A percentile compares a stretch with the other conserved stretches of the same genome.
Conservation (phyloP, 2,329 filamentous ascomycete species). For the Simplicillium sp. region DNA sequence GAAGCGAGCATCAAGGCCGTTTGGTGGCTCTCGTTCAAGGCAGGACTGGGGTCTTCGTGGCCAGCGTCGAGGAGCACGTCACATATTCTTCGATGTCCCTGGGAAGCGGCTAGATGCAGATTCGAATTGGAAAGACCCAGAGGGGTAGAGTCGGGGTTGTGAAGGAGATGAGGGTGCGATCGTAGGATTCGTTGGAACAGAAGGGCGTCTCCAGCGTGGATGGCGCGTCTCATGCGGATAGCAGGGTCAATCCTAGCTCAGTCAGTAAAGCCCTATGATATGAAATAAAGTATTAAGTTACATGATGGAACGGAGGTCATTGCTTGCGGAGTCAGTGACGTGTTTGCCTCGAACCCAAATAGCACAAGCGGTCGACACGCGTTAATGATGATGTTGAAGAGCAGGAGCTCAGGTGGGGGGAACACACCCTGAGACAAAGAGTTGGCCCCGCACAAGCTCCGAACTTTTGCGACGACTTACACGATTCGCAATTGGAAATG, state of each 20-base stretch:
- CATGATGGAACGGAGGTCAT: constrained; percentile 1
- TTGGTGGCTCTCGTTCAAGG: constrained; percentile 69
- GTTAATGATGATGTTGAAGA: background rate
- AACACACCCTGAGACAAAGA: background rate
- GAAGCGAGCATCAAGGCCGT: constrained; percentile 77
- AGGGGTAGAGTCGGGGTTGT: constrained; percentile 68
- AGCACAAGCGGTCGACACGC: no score
- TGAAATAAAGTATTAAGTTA: background rate
- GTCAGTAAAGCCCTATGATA: background rate
- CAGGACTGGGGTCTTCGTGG: constrained; percentile 65
- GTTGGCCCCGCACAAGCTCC: no score
- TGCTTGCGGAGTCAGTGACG: no score
- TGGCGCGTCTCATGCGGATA: constrained; percentile 71
- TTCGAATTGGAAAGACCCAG: constrained; percentile 68
- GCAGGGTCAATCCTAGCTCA: constrained; percentile 61
- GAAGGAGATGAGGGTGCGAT: constrained; percentile 60
- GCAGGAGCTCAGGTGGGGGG: background rate
- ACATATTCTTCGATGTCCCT: constrained; percentile 62
- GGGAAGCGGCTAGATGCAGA: constrained; percentile 68
- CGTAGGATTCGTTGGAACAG: constrained; percentile 70
- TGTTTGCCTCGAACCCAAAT: no score
- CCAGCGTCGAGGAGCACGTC: constrained; percentile 61
- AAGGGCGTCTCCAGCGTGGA: constrained; percentile 60
- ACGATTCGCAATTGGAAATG: background rate
- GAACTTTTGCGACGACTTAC: no score